Evolutionary conservation across 2,329 filamentous ascomycete genomes (phyloP).

Genomic region (Bipolaris gigantea): DNA sequence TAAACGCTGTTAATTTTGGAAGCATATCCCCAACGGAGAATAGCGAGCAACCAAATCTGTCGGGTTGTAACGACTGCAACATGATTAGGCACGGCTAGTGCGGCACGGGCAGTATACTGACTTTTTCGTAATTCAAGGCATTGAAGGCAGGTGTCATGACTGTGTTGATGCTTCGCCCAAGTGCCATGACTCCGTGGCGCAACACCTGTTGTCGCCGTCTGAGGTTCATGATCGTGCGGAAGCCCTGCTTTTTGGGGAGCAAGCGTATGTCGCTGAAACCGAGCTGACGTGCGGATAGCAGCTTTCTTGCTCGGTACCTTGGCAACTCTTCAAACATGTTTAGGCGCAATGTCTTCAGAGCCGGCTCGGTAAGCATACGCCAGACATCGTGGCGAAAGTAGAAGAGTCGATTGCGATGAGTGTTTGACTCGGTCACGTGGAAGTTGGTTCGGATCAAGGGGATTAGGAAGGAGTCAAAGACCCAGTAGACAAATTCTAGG

Average conservation of each 20-base stretch:
- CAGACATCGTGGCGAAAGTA: conserved; percentile 96
- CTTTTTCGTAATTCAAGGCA: conserved; percentile 78
- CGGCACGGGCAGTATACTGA: conserved; percentile 35
- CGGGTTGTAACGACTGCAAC: conserved; percentile 47
- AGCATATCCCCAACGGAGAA: conserved; percentile 84
- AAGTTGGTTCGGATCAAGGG: conserved; percentile 86
- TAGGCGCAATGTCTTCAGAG: conserved; percentile 66
- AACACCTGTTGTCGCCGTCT: conserved; percentile 62
- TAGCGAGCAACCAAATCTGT: conserved; percentile 73
- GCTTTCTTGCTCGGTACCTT: conserved; percentile 56
- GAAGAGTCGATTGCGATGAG: conserved; percentile 78
- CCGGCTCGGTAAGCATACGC: conserved; percentile 74
- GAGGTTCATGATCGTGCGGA: conserved; percentile 88
- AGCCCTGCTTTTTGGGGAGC: conserved; percentile 74
- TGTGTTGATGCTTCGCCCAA: conserved; percentile 69
- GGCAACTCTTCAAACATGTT: conserved; percentile 80
- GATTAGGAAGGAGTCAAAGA: conserved; percentile 89
- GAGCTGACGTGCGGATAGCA: conserved; percentile 65
- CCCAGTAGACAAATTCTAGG: conserved; percentile 83
- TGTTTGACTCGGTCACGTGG: conserved; percentile 88
- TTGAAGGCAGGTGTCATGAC: conserved; percentile 74
- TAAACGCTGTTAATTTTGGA: conserved; percentile 70
- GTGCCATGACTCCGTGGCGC: conserved; percentile 56
- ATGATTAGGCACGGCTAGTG: conserved; percentile 6
- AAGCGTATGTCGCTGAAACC: conserved; percentile 80